These are phyloP conservation scores for Paecilomyces sp. DNA, from an alignment of 2,329 filamentous ascomycete species.

Conservation along the genomic window DNA sequence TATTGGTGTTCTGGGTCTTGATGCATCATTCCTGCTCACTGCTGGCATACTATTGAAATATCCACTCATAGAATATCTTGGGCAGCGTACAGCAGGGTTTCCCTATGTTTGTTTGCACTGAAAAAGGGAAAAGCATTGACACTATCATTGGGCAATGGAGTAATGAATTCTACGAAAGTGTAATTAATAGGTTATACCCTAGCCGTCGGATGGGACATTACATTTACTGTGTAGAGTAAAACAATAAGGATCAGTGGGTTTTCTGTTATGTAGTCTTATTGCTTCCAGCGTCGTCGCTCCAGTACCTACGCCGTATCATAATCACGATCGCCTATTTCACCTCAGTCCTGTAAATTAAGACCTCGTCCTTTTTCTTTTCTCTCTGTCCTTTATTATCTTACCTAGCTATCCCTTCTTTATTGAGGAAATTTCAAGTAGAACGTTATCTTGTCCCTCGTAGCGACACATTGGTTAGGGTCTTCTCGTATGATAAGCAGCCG, in stretches of 20 bases:
- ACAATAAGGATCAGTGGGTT: neutral
- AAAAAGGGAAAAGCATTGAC: neutral
- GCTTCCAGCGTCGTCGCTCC: no score
- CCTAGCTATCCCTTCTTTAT: no score
- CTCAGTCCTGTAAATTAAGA: no score
- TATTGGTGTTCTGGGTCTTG: neutral
- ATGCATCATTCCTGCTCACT: neutral
- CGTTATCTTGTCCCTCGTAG: no score
- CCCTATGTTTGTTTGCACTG: neutral
- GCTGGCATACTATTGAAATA: neutral
- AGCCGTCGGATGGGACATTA: neutral
- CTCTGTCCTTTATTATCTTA: no score
- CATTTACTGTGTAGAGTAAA: neutral
- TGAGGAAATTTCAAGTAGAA: no score
- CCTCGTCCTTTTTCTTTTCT: no score
- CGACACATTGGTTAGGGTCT: no score
- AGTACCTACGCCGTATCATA: no score
- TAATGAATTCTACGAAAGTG: neutral
- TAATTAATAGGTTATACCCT: neutral
- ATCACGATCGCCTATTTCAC: no score
- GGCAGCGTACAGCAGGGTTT: neutral
- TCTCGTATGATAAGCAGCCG: no score
- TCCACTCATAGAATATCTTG: neutral
- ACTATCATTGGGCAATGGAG: neutral
- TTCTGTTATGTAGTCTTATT: no score